Base-by-base conservation (phyloP, 495 filamentous ascomycete genomes). In the Tuber brumale region DNA sequence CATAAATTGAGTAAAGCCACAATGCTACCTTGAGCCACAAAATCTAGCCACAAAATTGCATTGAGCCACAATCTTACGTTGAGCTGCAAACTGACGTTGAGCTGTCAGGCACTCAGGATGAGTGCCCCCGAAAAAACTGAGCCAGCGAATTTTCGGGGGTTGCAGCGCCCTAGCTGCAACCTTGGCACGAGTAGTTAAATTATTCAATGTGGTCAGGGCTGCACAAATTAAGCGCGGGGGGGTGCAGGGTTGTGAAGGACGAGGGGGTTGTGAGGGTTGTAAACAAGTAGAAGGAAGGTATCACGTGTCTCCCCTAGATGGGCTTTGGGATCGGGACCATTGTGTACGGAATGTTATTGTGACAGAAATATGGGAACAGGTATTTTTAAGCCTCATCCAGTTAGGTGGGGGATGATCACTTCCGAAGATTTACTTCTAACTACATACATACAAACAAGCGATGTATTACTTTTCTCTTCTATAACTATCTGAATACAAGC, bases 331-430 rank as follows among this genome's bases (percentile, higher is more conserved):
- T 72, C 76, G 39, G 72, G 39, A 72, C 2, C 19, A 48, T 70
- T 75, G 19, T 46, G 69, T n/a, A 43, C 44, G 18, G 45, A 27
- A 27, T 12, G n/a, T 69, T 70, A 23, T n/a, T 81, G 79, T 94
- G 61, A 94, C 91, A 74, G 94, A 97, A 86, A 96, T 98, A 91
- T 94, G 91, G 85, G 95, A 95, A 87, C 91, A 97, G 85, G 94
- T n/a, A 94, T 10, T 99, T 98, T 85, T 85, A 97, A 94, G 97
- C 72, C 81, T 97, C 83, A 97, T 98, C 8, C 79, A 83, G 70
- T 72, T 76, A 2, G 70, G 75, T 10, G 76, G 78, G 16, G 81
- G 82, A 71, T 71, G 51, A 61, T 14, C 12, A 31, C 51, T 31
- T 61, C 10, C 9, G n/a, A 61, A 31, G n/a, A n/a, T 31, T 27